Base-by-base conservation (phyloP, 2,329 filamentous ascomycete species). In the Boeremia lycopersici region DNA sequence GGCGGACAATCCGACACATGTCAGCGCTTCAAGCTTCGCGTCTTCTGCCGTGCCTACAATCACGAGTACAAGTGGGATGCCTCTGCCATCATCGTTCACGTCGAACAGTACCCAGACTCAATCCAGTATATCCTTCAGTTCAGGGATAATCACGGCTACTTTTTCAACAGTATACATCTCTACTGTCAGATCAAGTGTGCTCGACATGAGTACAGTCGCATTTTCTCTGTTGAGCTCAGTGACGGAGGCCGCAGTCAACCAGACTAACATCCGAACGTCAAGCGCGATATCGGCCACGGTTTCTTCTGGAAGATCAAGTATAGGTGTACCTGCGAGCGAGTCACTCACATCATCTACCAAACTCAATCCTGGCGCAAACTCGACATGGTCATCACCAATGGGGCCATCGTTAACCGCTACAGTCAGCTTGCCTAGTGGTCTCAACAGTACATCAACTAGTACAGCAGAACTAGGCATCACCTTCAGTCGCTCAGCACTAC, bases 151-250 rank as follows among this genome's bases (percentile, higher is more conserved):
- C 12, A 56, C 48, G 7, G 53, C 53, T 15, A 56, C 53, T 6
- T 52, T 56, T 10, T 52, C 53, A 8, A 56, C 48, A 4, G 33
- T 56, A 1, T 56, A 51, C 12, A 11, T 48, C 15, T 56, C 53
- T 4, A 48, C 28, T 15, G 4, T 34, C 5, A 33, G 33, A 40
- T 40, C 53, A 4, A 44, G 38, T 30, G 13, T 26, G 8, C 15
- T 43, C 8, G 53, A 48, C 15, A 17, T 36, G 13, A 52, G 39
- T 23, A 56, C 53, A 13, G 34, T 48, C 11, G 34, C 42, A n/a
- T 56, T 52, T 23, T 56, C 53, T 7, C 6, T 51, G n/a, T 17
- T 51, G 38, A 52, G 38, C 11, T 40, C 48, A 11, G 53, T 43
- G 25, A 39, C 47, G 7, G 42, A 17, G 8, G 48, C 48, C n/a